These are phyloP conservation scores for Papiliotrema fonsecae DNA, from an alignment of 1,284 basidiomycete species.

Conservation along the genomic window DNA sequence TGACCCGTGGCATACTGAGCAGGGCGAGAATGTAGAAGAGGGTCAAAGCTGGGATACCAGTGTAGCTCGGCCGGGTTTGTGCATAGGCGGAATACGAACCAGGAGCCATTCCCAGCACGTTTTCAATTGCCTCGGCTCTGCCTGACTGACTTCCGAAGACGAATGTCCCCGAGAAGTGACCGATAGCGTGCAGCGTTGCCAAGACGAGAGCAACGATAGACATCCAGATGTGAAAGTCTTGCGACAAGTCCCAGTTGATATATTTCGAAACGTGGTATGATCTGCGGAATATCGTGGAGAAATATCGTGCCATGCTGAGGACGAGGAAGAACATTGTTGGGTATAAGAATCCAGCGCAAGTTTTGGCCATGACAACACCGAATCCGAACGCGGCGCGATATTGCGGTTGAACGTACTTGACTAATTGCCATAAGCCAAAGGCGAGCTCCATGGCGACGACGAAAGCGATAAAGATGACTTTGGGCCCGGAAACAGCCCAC, in stretches of 20 bases:
- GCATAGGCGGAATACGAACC: slow-evolving; percentile 16
- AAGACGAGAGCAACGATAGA: slow-evolving; percentile 18
- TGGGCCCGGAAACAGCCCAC: slow-evolving; percentile 26
- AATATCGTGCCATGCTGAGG: slow-evolving; percentile 25
- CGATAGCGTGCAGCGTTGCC: slow-evolving; percentile 27
- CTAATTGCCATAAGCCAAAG: slow-evolving; percentile 25
- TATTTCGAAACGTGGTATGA: slow-evolving; percentile 20
- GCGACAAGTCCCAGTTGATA: slow-evolving; percentile 31
- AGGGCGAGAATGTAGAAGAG: slow-evolving; percentile 21
- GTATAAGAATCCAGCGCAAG: slow-evolving; percentile 26
- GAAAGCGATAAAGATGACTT: slow-evolving; percentile 19
- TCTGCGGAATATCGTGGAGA: slow-evolving; percentile 23
- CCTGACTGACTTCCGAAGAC: slow-evolving; percentile 17
- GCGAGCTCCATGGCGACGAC: slow-evolving; percentile 21
- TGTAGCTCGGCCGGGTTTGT: slow-evolving; percentile 17
- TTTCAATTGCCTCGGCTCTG: slow-evolving; percentile 14
- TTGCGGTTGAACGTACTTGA: slow-evolving; percentile 21
- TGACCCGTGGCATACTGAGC: slow-evolving; percentile 16
- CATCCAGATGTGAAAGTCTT: slow-evolving; percentile 28
- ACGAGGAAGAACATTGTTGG: slow-evolving; percentile 28
- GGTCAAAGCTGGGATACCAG: slow-evolving; percentile 20
- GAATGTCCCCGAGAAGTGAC: slow-evolving; percentile 25
- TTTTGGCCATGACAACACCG: slow-evolving; percentile 32
- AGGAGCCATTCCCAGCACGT: slow-evolving; percentile 11
- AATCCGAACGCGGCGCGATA: slow-evolving; percentile 27